Evolutionary conservation across 1,139 yeast genomes (phyloP), one percentile per base, ranked within the genome.

Genomic region (Nematodospora anomalae): DNA sequence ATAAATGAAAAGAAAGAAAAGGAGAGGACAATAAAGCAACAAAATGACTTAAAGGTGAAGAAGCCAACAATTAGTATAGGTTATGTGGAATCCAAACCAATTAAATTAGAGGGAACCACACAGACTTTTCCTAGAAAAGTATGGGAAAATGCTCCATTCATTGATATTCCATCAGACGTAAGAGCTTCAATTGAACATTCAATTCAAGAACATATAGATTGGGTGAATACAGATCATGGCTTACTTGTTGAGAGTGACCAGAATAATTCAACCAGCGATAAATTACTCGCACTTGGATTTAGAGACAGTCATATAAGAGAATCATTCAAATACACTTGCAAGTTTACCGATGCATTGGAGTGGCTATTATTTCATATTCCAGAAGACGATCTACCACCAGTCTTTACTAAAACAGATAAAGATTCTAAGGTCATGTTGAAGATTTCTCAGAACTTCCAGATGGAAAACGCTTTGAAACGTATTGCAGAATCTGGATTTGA

Each of bases 331-430:
- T 84, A 84, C 50, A 75, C 88, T 3, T 47, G 59, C 2, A 53
- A 72, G 0, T 80, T 82, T 28, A 62, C 64, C 0, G 77, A 73
- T 37, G 75, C 85, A 2, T 61, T 87, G 25, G 94, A 92, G 36
- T 92, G 96, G 87, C 71, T 90, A 15, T 61, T 90, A 10, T 82
- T 90, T 49, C 94, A 90, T 52, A 74, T 90, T 3, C 97, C 97
- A 0, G 97, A 90, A 51, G 97, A 89, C 53, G 98, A 92, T 53
- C 63, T 92, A 30, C 98, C 98, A 0, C 52, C 58, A 13, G 57
- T 74, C 34, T 74, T 74, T 54, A 55, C 72, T 22, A 71, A 74
- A 44, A 55, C 70, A 11, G 71, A 70, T 20, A 60, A 67, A 28
- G 78, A 74, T 43, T 62, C 76, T 1, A 65, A 64, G 24, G 71